Conservation (phyloP, 1,139 yeast species). For the Hyphopichia buzzinii region DNA sequence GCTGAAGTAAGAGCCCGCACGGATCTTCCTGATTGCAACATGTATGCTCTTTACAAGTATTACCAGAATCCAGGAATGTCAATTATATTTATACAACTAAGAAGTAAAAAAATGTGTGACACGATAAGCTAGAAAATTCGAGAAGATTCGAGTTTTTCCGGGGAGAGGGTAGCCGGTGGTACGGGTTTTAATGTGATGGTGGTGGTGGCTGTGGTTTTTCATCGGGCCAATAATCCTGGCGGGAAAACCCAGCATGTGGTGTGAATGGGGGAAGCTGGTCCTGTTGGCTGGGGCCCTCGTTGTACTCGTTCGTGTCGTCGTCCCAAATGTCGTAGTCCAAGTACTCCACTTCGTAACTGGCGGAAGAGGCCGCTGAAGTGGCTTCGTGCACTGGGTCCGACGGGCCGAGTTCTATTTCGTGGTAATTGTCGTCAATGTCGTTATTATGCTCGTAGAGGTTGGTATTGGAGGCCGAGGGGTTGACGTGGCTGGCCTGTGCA, state of each 20-base stretch:
- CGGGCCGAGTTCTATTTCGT: not conserved
- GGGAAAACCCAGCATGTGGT: slow-evolving; percentile 32
- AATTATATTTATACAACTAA: not conserved
- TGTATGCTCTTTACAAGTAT: no score
- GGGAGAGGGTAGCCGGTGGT: no score
- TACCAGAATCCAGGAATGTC: not conserved
- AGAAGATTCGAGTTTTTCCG: slow-evolving; percentile 16
- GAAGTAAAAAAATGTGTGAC: not conserved
- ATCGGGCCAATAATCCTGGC: slow-evolving; percentile 37
- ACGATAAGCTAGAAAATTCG: slow-evolving; percentile 8
- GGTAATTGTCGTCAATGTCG: not conserved
- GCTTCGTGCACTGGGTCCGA: not conserved
- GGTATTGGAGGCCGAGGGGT: not conserved
- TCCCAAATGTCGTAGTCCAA: slow-evolving; percentile 30
- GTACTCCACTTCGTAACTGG: slow-evolving; percentile 23
- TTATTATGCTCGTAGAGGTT: no score
- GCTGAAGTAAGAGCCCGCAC: not conserved
- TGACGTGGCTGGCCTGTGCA: not conserved
- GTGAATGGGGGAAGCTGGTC: slow-evolving; percentile 30
- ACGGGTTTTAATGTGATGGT: slow-evolving; percentile 11
- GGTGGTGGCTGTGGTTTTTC: slow-evolving; percentile 9
- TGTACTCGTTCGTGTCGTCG: slow-evolving; percentile 14
- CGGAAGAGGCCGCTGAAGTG: not conserved
- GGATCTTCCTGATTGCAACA: not conserved
- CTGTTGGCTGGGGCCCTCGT: not conserved